Evolutionary conservation across 352 stramenopile species (phyloP), one percentile per base, ranked within the genome.

Genomic region (Phytophthora pluvialis): DNA sequence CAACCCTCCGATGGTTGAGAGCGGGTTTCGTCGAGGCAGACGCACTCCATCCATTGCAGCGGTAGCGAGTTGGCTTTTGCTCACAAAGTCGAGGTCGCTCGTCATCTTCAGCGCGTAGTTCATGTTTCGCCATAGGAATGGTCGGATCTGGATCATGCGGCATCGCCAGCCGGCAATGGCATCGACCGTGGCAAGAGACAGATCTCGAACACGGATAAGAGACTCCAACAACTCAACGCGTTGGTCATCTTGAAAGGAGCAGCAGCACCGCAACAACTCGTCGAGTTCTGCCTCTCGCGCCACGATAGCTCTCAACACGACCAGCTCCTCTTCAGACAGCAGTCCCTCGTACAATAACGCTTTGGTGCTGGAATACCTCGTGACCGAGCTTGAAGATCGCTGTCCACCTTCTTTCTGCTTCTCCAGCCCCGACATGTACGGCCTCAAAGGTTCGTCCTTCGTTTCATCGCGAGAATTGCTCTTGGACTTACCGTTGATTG

Each of bases 91-190:
- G 1, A 86, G 32, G 45, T 94, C 86, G 42, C 71, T 76, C 6
- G 70, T 70, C 80, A 94, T 90, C 40, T 85, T 83, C 29, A 91
- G 55, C 7, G 86, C 47, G 47, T 94, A 94, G 46, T 94, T 94
- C 12, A 75, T 29, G 29, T 80, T 67, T 13, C 77, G 70, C 83
- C 83, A 93, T 26, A 63, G 39, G 53, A 94, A 94, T 16, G 83
- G 81, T 32, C 73, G 52, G 8, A 65, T 73, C 53, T 83, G 71
- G 11, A 90, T 77, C 80, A 91, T 88, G 39, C 78, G 70, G 4
- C 83, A 65, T 3, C 81, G 69, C 85, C 85, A 92, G 4, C 76
- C 72, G 18, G 83, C 78, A 49, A 92, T 63, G 5, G 78, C 77
- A 46, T 89, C 77, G 13, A 94, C 70, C 6, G 83, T 72, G 11